Evolutionary conservation across 129 eudicot genomes (phyloP).

Genomic region (Flaveria trinervia): DNA sequence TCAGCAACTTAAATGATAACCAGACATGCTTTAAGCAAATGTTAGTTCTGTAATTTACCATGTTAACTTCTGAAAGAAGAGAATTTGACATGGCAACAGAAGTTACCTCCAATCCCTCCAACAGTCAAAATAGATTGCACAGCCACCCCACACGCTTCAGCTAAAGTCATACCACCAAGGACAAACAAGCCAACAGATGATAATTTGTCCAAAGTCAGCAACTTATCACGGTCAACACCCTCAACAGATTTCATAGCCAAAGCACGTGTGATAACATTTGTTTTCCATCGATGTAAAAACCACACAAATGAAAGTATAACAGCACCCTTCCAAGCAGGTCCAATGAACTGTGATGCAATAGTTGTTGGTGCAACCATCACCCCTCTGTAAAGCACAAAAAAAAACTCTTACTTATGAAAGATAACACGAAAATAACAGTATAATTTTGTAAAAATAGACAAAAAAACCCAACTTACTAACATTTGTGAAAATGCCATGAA

Average conservation of each 20-base stretch:
- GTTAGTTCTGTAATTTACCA: neutral
- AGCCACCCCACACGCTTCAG: slow-evolving; percentile 97
- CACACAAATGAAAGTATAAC: slow-evolving; percentile 78
- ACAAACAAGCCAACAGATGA: slow-evolving; percentile 91
- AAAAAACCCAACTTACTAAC: slow-evolving; percentile 45
- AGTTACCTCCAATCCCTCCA: slow-evolving; percentile 96
- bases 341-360: slow-evolving; percentile 61
- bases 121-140: slow-evolving; percentile 91
- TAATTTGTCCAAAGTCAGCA: slow-evolving; percentile 71
- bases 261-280: slow-evolving; percentile 76
- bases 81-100: neutral
- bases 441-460: slow-evolving; percentile 5
- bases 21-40: slow-evolving; percentile 8
- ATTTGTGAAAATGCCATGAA: slow-evolving; percentile 85
- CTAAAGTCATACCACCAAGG: slow-evolving; percentile 80
- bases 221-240: slow-evolving; percentile 58
- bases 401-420: neutral
- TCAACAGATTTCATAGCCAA: slow-evolving; percentile 48
- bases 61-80: neutral
- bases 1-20: neutral
- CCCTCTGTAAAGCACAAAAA: slow-evolving; percentile 48
- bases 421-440: neutral
- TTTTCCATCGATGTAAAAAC: slow-evolving; percentile 96
- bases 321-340: slow-evolving; percentile 86
- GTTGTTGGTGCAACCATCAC: slow-evolving; percentile 82